Conservation (phyloP, 192 early-diverging fungal species). For the Gigaspora rosea region DNA sequence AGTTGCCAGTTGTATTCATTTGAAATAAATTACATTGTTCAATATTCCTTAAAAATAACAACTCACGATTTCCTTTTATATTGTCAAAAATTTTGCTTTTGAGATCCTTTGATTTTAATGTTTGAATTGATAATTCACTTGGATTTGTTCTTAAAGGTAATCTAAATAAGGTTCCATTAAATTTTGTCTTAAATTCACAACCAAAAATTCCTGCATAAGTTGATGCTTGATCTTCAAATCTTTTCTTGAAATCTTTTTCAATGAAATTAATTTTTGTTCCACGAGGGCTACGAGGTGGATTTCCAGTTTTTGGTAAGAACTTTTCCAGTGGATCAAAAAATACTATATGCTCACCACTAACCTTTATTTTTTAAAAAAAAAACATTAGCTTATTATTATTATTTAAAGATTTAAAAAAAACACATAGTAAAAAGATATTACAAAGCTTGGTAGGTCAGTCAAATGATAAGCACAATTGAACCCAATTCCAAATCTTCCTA, state of each 20-base stretch:
- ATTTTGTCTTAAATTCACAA: slow-evolving; percentile 24
- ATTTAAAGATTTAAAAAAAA: no score
- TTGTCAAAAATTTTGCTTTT: neutral
- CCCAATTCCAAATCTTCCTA: slow-evolving; percentile 19
- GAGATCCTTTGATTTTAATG: neutral
- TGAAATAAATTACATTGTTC: neutral
- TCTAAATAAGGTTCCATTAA: slow-evolving; percentile 31
- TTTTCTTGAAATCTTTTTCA: slow-evolving; percentile 13
- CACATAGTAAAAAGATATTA: no score
- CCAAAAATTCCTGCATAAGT: neutral
- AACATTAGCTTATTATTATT: no score
- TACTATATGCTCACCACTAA: slow-evolving; percentile 31
- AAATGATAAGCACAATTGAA: slow-evolving; percentile 31
- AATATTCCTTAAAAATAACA: slow-evolving; percentile 23
- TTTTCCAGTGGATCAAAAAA: slow-evolving; percentile 33
- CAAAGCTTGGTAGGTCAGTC: slow-evolving; percentile 34
- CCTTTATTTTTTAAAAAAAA: no score
- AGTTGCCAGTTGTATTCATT: no score
- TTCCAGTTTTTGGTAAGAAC: slow-evolving; percentile 15
- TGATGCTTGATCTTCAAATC: slow-evolving; percentile 19
- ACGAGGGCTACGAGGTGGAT: neutral
- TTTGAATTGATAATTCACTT: slow-evolving; percentile 4
- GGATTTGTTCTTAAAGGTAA: slow-evolving; percentile 14
- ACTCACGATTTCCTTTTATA: neutral
- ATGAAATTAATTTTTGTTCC: neutral